Base-by-base conservation (phyloP, 176 grass and related monocot species). In the Triticum dicoccoides region DNA sequence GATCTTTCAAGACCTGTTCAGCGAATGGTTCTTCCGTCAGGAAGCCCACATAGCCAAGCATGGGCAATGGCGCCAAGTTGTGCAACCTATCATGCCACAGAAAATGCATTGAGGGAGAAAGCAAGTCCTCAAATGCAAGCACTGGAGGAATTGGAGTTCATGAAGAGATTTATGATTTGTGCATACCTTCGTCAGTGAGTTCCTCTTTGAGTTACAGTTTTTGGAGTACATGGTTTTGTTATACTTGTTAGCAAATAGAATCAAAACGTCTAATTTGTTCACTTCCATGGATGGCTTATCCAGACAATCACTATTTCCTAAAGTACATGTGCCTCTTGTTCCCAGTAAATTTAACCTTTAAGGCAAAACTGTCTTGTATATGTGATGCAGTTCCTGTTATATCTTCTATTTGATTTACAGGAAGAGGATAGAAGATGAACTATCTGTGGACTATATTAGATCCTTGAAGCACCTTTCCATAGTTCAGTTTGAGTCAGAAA, bases 141-240 rank as follows among this genome's bases (percentile, higher is more conserved):
- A 49, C 63, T 94, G 41, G 95, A 80, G 6, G 67, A 91, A 29
- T 65, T 93, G 8, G 95, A 94, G 78, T 97, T 94, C 59, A 63
- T 12, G 59, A 61, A 77, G 80, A 86, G 24, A 51, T 63, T 83
- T 35, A 82, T 42, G 72, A 39, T 90, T 83, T 77, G 23, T 37
- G 11, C 56, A 38, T 83, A 83, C 49, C 81, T 83, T 73, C 24
- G 21, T 39, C 7, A 80, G 95, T 92, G 39, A 89, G 86, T 86
- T 54, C 56, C 38, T 56, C 18, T 66, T 52, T 1, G 29, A 37
- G 25, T 64, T 44, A 64, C 12, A 15, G 54, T 78, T 79, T 79
- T 25, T 79, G 11, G 35, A n/a, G 35, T 27, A 25, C 34, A 79
- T 42, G 39, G 37, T 47, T 10, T 17, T 33, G 18, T 38, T 71